Conservation (phyloP, 768 basidiomycete genomes). For the Pisolithus tinctorius region DNA sequence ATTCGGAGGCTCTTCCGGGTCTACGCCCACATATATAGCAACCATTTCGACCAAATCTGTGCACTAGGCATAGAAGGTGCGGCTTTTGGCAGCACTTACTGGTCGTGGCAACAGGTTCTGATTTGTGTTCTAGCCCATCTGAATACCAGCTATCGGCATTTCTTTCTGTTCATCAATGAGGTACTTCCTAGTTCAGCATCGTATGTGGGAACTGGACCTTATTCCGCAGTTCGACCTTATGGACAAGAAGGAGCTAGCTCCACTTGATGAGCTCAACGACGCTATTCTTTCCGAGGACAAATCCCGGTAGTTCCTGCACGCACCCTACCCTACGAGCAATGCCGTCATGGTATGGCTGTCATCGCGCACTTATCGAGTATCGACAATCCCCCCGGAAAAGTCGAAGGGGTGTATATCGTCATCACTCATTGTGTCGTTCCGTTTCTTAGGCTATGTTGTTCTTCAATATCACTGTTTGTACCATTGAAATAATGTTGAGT, state of each 20-base stretch:
- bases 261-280: slow-evolving; percentile 91
- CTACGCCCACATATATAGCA: slow-evolving; percentile 98
- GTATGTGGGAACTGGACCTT: slow-evolving; percentile 4
- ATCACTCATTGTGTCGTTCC: no score
- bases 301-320: slow-evolving; percentile 13
- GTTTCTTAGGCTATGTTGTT: neutral
- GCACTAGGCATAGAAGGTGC: slow-evolving; percentile 96
- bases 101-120: neutral
- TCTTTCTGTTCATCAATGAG: slow-evolving; percentile 95
- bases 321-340: neutral
- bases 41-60: slow-evolving; percentile 98
- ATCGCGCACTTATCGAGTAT: no score
- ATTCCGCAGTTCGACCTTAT: slow-evolving; percentile 73
- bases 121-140: slow-evolving; percentile 65
- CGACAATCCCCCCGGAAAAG: no score
- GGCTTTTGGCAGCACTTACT: slow-evolving; percentile 3
- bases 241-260: slow-evolving; percentile 95
- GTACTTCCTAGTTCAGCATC: slow-evolving; percentile 34
- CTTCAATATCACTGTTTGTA: neutral
- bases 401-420: no score
- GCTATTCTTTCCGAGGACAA: slow-evolving; percentile 68
- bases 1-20: slow-evolving; percentile 90
- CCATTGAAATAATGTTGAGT: neutral
- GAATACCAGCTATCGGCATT: slow-evolving; percentile 97
- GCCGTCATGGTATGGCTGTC: no score